Evolutionary conservation across 192 early-diverging fungal genomes (phyloP), one percentile per base, ranked within the genome.

Genomic region (Coemansia sp.): DNA sequence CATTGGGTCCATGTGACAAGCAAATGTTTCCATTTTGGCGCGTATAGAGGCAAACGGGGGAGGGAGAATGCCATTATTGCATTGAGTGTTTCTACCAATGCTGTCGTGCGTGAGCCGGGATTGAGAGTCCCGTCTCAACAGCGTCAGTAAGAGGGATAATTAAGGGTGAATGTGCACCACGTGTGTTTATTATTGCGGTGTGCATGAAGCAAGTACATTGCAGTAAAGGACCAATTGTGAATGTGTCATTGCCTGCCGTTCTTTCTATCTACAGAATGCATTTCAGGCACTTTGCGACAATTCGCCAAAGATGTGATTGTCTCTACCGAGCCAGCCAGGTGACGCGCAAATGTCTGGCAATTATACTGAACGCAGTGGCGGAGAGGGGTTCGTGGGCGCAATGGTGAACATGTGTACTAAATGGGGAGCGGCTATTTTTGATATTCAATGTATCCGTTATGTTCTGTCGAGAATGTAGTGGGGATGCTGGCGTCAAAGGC

Each of bases 181-280:
- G 55, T 57, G 17, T 37, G 14, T 16, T 52, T 52, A 16, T 54
- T 63, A 54, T 63, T 63, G 62, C 51, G 23, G 16, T 54, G 41
- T 50, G 49, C 49, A 62, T 62, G 50, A 22, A 25, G 51, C 47
- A 26, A 17, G 43, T 22, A n/a, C 31, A 26, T 25, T 63, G 48
- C 41, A 60, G 58, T 17, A 60, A 16, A 19, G n/a, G n/a, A 19
- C 21, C 22, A 27, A 10, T 12, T 8, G 8, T 53, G 51, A 22
- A 49, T 49, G 31, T 8, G 6, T 8, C 31, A 8, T 35, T 35
- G 31, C 31, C 31, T 35, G 31, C 8, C 31, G 8, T 35, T 35
- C 4, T 49, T 7, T 45, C 41, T n/a, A 45, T 45, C 41, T n/a
- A 45, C 41, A 45, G 16, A n/a, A 45, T 45, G 41, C 41, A n/a